These are phyloP conservation scores for Ceratobasidium theobromae DNA, from an alignment of 1,284 basidiomycete species.

Conservation along the genomic window DNA sequence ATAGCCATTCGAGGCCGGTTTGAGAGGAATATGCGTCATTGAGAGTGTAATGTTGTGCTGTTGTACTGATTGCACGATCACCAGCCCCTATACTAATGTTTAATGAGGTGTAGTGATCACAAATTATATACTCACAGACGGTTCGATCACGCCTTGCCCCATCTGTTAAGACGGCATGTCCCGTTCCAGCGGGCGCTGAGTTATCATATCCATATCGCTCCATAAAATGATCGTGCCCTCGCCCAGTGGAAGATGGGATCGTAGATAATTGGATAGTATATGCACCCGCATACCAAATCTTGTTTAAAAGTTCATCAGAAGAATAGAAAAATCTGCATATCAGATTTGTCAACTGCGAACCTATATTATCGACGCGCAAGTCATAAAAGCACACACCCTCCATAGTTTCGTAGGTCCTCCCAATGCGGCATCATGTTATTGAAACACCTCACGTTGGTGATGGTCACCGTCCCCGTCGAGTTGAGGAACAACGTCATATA, in stretches of 20 bases:
- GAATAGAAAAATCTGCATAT: slow-evolving; percentile 17
- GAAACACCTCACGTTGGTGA: slow-evolving; percentile 24
- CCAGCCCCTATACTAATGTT: slow-evolving; percentile 8
- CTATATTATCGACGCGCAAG: neutral
- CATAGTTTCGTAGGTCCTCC: slow-evolving; percentile 26
- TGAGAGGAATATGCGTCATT: slow-evolving; percentile 23
- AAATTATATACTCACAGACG: slow-evolving; percentile 1
- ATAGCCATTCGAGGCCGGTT: slow-evolving; percentile 25
- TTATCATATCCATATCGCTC: slow-evolving; percentile 24
- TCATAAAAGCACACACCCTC: slow-evolving; percentile 6
- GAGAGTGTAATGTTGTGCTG: slow-evolving; percentile 24
- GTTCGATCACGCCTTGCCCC: slow-evolving; percentile 24
- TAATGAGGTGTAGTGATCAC: neutral
- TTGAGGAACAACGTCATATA: slow-evolving; percentile 27
- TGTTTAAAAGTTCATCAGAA: slow-evolving; percentile 20
- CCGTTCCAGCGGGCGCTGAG: slow-evolving; percentile 5
- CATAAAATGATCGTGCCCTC: slow-evolving; percentile 28
- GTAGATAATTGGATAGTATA: slow-evolving; percentile 28
- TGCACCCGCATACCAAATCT: slow-evolving; percentile 27
- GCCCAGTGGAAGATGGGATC: slow-evolving; percentile 22
- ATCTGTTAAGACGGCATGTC: slow-evolving; percentile 17
- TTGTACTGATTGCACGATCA: slow-evolving; percentile 29
- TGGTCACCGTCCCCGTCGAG: slow-evolving; percentile 22
- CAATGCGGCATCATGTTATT: slow-evolving; percentile 31
- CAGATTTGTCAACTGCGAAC: neutral